phyloP scores from a whole-genome alignment of 2,329 filamentous ascomycete genomes.

The Aspergillus sp. region DNA sequence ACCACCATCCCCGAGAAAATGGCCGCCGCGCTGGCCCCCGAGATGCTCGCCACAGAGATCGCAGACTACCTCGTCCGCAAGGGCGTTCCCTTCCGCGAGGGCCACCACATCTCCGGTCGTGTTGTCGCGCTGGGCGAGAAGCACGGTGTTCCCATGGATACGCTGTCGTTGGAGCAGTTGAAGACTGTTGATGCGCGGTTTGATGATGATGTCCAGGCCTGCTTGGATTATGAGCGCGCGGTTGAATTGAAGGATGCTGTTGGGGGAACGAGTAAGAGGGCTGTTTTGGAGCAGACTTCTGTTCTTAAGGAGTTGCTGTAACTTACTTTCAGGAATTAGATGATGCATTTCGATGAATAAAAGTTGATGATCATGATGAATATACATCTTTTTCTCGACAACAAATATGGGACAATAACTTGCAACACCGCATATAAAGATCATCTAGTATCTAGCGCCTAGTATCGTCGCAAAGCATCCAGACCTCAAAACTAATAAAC shows the following conservation, averaged over 20 bases:
- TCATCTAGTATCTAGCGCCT: too few species aligned
- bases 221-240: constrained; percentile 74
- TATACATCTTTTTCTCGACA: neutral
- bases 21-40: constrained; percentile 68
- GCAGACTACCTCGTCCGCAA: constrained; percentile 44
- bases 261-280: constrained; percentile 69
- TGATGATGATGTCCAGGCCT: constrained; percentile 60
- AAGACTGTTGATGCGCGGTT: constrained; percentile 63
- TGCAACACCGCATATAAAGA: too few species aligned
- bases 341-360: neutral
- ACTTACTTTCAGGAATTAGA: neutral
- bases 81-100: constrained; percentile 68
- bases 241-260: constrained; percentile 72
- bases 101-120: constrained; percentile 69
- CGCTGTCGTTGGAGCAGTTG: constrained; percentile 60
- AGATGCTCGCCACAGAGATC: constrained; percentile 65
- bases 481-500: too few species aligned
- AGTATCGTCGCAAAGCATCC: too few species aligned
- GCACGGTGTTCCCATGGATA: constrained; percentile 60
- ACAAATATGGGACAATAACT: too few species aligned
- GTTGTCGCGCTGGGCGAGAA: constrained; percentile 67
- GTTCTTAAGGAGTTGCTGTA: constrained; percentile 51
- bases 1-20: constrained; percentile 66
- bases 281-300: constrained; percentile 63
- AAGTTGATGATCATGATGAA: neutral